phyloP scores from a whole-genome alignment of 257 asterid genomes.

The Dorcoceras hygrometricum region DNA sequence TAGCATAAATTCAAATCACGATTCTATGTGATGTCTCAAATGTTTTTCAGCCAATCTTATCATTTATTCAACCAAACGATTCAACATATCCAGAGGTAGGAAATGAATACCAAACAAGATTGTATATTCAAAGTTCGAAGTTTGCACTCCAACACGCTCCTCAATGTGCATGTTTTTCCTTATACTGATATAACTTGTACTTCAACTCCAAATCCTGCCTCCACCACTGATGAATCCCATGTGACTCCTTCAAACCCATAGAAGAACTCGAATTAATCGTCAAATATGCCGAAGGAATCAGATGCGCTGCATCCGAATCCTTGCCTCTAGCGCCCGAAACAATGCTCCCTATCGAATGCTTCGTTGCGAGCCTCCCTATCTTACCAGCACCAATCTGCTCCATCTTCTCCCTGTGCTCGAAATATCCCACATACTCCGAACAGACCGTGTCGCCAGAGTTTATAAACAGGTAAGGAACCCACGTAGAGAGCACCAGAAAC shows the following conservation, averaged over 20 bases:
- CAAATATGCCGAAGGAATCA: constrained; percentile 63
- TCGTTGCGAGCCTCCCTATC: constrained; percentile 57
- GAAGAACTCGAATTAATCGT: constrained; percentile 26
- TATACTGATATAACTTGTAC: constrained; percentile 22
- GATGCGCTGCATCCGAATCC: constrained; percentile 52
- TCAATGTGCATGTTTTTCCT: neutral
- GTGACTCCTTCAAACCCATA: too few relatives aligned
- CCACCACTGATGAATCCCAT: too few relatives aligned
- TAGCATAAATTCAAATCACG: too few relatives aligned
- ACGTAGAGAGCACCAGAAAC: constrained; percentile 40
- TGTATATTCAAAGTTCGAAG: too few relatives aligned
- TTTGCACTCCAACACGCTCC: too few relatives aligned
- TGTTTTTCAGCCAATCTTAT: too few relatives aligned
- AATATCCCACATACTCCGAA: constrained; percentile 59
- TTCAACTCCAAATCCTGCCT: too few relatives aligned
- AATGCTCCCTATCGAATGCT: constrained; percentile 56
- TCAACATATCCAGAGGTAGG: too few relatives aligned
- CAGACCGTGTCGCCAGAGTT: constrained; percentile 65
- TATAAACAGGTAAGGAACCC: constrained; percentile 69
- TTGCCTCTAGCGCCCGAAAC: constrained; percentile 43
- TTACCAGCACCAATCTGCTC: constrained; percentile 44
- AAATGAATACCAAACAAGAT: too few relatives aligned
- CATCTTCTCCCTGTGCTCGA: constrained; percentile 67
- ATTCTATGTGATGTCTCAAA: too few relatives aligned
- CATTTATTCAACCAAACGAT: too few relatives aligned